phyloP scores from a whole-genome alignment of 176 grass and related monocot species.

The Tillandsia leiboldiana region DNA sequence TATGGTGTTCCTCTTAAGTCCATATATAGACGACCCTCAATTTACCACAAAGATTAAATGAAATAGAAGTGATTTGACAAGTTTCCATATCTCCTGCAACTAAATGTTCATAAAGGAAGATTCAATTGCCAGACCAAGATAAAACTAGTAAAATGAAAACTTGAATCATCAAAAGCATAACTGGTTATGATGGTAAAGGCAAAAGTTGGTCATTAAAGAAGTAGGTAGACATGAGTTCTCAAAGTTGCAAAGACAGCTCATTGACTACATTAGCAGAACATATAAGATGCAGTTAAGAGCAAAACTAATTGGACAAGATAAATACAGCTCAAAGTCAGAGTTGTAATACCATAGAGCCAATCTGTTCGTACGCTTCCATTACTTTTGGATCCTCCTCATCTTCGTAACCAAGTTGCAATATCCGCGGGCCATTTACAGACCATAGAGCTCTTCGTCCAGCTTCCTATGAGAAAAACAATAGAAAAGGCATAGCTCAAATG shows the following conservation, averaged over 20 bases:
- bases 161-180: too few species aligned
- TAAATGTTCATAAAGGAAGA: too few species aligned
- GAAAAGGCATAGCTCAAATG: not conserved
- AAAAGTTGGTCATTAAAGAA: too few species aligned
- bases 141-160: too few species aligned
- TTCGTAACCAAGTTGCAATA: constrained; percentile 88
- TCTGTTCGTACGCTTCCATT: constrained; percentile 88
- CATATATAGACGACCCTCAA: not conserved
- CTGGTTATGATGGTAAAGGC: too few species aligned
- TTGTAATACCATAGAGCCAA: constrained; percentile 78
- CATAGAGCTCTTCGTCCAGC: constrained; percentile 69
- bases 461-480: constrained; percentile 37
- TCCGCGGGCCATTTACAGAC: constrained; percentile 77
- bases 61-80: not conserved
- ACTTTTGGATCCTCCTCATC: constrained; percentile 83
- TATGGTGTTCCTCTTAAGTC: too few species aligned
- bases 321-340: constrained; percentile 8
- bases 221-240: too few species aligned
- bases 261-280: not conserved
- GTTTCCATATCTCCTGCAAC: not conserved
- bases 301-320: constrained; percentile 7
- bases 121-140: too few species aligned
- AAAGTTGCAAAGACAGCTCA: not conserved
- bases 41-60: not conserved
- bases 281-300: not conserved